A percentile compares a stretch with the other conserved stretches of the same genome.
These are phyloP conservation scores for Pseudonectria buxi DNA, from an alignment of 2,329 filamentous ascomycete genomes.

Conservation along the genomic window DNA sequence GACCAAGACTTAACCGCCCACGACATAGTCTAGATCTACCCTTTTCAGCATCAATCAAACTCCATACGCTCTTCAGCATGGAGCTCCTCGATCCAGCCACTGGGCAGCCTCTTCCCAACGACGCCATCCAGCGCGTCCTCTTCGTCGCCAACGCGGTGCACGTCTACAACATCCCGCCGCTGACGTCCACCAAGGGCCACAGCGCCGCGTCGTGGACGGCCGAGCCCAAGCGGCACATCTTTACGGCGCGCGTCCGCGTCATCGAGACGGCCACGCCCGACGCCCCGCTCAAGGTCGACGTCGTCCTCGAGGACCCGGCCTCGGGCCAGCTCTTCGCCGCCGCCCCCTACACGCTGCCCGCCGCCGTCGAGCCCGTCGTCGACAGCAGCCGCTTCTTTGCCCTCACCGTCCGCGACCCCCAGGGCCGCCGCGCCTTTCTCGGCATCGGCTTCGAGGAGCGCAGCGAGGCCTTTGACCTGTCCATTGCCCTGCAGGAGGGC, in stretches of 20 bases:
- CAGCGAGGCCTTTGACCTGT: slow-evolving; percentile 79
- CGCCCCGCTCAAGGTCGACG: slow-evolving; percentile 61
- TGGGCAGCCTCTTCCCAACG: slow-evolving; percentile 57
- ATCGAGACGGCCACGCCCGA: slow-evolving; percentile 59
- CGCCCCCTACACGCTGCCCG: slow-evolving; percentile 63
- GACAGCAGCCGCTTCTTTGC: slow-evolving; percentile 84
- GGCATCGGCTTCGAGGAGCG: slow-evolving; percentile 86
- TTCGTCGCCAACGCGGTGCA: slow-evolving; percentile 70
- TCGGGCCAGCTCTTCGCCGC: slow-evolving; percentile 76
- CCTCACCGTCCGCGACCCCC: slow-evolving; percentile 67
- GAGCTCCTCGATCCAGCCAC: slow-evolving; percentile 65
- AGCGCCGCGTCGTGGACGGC: slow-evolving; percentile 70
- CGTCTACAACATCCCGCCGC: slow-evolving; percentile 80
- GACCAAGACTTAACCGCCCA: no score
- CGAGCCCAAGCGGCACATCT: slow-evolving; percentile 67
- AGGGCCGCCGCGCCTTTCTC: slow-evolving; percentile 68
- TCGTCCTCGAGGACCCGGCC: slow-evolving; percentile 70
- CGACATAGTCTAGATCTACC: no score
- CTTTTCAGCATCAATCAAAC: no score
- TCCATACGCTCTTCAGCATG: no score
- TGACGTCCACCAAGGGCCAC: slow-evolving; percentile 73
- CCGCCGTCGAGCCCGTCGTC: slow-evolving; percentile 67
- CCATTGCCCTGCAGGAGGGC: slow-evolving; percentile 71
- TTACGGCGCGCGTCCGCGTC: slow-evolving; percentile 74
- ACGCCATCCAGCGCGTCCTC: slow-evolving; percentile 79